Percentiles rank a stretch among this genome's conserved stretches.
Conservation (phyloP, 768 basidiomycete species). For the Termitomyces sp. region DNA sequence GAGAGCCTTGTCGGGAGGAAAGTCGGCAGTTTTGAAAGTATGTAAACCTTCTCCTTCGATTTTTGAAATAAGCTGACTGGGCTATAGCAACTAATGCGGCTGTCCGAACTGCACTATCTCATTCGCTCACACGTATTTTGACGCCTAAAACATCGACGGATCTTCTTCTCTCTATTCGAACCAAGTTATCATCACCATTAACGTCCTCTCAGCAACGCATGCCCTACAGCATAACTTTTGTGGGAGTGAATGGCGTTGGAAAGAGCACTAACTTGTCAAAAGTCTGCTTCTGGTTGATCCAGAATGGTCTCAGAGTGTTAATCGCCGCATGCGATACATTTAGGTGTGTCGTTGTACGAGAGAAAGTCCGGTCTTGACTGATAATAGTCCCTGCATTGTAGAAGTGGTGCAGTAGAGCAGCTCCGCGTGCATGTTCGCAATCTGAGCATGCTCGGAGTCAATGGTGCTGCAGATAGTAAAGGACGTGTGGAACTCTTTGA, state of each 20-base stretch:
- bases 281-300: constrained; percentile 98
- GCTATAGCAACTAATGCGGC: constrained; percentile 75
- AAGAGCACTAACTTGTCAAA: constrained; percentile 98
- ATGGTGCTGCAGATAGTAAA: constrained; percentile 63
- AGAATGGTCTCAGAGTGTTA: constrained; percentile 87
- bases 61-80: constrained; percentile 9
- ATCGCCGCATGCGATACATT: constrained; percentile 99
- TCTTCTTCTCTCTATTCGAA: constrained; percentile 86
- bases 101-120: constrained; percentile 77
- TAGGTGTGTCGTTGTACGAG: constrained; percentile 40
- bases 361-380: background rate
- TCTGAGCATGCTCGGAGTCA: constrained; percentile 74
- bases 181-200: constrained; percentile 72
- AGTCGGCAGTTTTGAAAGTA: constrained; percentile 86
- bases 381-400: constrained; percentile 18
- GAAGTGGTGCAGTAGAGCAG: constrained; percentile 97
- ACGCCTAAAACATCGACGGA: constrained; percentile 99
- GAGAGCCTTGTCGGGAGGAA: constrained; percentile 86
- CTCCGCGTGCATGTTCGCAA: constrained; percentile 95
- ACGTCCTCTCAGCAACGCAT: constrained; percentile 70
- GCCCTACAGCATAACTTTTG: constrained; percentile 93
- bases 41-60: constrained; percentile 16
- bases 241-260: constrained; percentile 98
- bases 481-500: constrained; percentile 90
- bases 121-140: constrained; percentile 85